Evolutionary conservation across 805 yeast genomes (phyloP).

Genomic region (Starmerella etchellsii): DNA sequence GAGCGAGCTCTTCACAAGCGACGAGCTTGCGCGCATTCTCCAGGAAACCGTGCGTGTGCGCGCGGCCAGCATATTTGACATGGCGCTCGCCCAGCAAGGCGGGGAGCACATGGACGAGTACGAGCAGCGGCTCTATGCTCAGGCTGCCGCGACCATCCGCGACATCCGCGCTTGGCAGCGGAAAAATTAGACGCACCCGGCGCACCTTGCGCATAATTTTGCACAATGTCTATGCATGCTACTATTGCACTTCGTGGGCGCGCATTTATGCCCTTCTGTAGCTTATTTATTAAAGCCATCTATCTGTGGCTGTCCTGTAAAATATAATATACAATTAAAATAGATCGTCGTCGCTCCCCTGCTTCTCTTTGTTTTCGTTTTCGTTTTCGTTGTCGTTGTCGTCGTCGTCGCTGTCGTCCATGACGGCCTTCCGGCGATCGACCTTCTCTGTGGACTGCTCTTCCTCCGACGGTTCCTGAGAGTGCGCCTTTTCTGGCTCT

Average conservation of each 20-base stretch:
- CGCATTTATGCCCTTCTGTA: no score
- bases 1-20: slow-evolving; percentile 59
- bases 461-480: neutral
- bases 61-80: slow-evolving; percentile 58
- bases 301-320: no score
- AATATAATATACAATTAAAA: slow-evolving; percentile 5
- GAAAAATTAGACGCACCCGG: slow-evolving; percentile 1
- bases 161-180: slow-evolving; percentile 34
- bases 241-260: no score
- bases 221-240: no score
- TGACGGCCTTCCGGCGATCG: slow-evolving; percentile 6
- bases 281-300: neutral
- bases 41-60: slow-evolving; percentile 46
- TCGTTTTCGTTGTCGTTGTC: slow-evolving; percentile 13
- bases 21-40: slow-evolving; percentile 42
- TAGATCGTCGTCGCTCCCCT: slow-evolving; percentile 20
- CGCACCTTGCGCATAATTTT: no score
- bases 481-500: slow-evolving; percentile 19
- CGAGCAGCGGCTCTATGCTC: slow-evolving; percentile 20
- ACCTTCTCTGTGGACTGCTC: neutral
- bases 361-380: slow-evolving; percentile 17
- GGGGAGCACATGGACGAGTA: slow-evolving; percentile 34
- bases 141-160: slow-evolving; percentile 25
- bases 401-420: slow-evolving; percentile 15
- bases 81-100: slow-evolving; percentile 41